Evolutionary conservation across 768 basidiomycete species (phyloP).

Genomic region (Chalciporus sphaerocephalus): DNA sequence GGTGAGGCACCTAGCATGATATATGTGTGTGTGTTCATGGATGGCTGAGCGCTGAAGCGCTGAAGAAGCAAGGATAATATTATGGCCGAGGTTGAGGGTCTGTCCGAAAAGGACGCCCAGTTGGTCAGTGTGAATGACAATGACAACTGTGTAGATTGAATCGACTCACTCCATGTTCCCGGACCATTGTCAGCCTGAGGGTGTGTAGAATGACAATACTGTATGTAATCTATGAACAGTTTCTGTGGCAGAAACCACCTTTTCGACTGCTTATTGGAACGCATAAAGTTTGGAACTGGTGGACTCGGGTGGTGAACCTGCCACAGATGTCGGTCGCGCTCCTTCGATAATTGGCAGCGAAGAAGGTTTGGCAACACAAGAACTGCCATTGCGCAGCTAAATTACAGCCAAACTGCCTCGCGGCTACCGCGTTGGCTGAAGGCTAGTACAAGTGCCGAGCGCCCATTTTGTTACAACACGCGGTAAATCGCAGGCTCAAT

Average conservation of each 20-base stretch:
- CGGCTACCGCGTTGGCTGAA: background rate
- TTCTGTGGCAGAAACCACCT: background rate
- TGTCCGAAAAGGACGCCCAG: background rate
- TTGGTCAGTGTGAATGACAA: background rate
- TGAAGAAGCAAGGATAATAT: background rate
- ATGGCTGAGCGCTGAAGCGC: no score
- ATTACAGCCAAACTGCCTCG: background rate
- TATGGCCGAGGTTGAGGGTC: constrained; percentile 6
- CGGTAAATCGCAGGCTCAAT: no score
- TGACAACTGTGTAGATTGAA: no score
- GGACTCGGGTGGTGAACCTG: background rate
- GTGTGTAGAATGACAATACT: background rate
- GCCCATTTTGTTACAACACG: no score
- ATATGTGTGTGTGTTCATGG: no score
- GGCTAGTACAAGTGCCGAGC: background rate
- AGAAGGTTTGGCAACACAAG: background rate
- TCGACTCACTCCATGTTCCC: no score
- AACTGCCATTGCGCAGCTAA: background rate
- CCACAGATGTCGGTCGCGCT: background rate
- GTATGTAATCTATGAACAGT: background rate
- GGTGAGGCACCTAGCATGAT: background rate
- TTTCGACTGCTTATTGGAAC: background rate
- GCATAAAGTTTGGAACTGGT: background rate
- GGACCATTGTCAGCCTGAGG: background rate
- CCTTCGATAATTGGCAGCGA: background rate